phyloP scores from a whole-genome alignment of 1,284 basidiomycete species.

The Tranzscheliella williamsii region DNA sequence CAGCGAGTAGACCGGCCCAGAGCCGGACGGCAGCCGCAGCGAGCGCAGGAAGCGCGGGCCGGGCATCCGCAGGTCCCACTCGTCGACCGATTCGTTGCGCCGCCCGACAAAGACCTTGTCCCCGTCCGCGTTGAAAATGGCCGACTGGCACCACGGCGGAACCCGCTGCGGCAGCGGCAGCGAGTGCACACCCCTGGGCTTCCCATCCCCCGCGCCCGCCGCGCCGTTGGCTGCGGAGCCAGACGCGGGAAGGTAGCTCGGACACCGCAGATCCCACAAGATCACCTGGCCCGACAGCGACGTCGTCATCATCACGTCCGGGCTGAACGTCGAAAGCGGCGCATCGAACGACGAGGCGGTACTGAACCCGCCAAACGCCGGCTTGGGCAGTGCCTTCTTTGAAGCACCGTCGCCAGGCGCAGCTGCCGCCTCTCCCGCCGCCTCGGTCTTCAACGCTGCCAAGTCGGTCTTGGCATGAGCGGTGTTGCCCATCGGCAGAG shows the following conservation, averaged over 20 bases:
- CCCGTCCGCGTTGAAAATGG: constrained; percentile 80
- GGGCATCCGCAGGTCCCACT: constrained; percentile 77
- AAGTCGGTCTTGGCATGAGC: not conserved
- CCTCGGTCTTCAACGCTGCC: not conserved
- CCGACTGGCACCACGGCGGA: constrained; percentile 84
- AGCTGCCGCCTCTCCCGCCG: too few relatives aligned
- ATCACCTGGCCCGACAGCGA: constrained; percentile 90
- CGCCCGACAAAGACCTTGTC: constrained; percentile 87
- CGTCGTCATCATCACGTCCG: constrained; percentile 83
- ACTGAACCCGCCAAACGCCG: constrained; percentile 49
- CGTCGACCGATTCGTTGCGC: constrained; percentile 85
- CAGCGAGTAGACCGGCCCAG: constrained; percentile 87
- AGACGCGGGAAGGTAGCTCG: constrained; percentile 63
- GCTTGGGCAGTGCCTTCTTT: constrained; percentile 43
- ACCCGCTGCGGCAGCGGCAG: constrained; percentile 85
- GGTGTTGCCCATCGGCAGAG: too few relatives aligned
- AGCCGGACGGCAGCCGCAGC: constrained; percentile 81
- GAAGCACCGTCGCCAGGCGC: constrained; percentile 1
- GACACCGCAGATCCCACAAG: constrained; percentile 82
- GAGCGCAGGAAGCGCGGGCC: constrained; percentile 69
- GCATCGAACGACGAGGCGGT: constrained; percentile 51
- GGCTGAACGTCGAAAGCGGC: constrained; percentile 67
- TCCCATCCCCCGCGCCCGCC: not conserved
- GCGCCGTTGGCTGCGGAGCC: not conserved
- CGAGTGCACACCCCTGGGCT: constrained; percentile 71